A percentile compares a stretch with the other conserved stretches of the same genome.
Evolutionary conservation across 768 basidiomycete species (phyloP).

Genomic region (Boletales sp.): DNA sequence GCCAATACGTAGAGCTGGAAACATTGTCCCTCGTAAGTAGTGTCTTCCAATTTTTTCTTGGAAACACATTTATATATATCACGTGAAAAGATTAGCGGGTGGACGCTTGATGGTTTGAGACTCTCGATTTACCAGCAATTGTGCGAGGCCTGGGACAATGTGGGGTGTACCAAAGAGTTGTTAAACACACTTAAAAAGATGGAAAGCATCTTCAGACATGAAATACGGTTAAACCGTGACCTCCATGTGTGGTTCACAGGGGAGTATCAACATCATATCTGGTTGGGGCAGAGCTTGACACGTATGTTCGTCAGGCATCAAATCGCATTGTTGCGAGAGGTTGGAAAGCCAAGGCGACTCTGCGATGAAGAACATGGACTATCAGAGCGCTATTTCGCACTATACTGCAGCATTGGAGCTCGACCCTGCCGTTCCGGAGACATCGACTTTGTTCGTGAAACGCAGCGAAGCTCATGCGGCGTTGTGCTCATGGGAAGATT

Average conservation of each 20-base stretch:
- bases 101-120: conserved; percentile 13
- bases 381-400: neutral
- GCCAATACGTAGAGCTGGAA: conserved; percentile 2
- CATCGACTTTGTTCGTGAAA: conserved; percentile 6
- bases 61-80: neutral
- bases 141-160: conserved; percentile 8
- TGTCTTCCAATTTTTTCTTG: neutral
- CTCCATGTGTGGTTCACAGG: conserved; percentile 8
- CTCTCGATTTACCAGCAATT: conserved; percentile 3
- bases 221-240: conserved; percentile 5
- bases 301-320: conserved; percentile 1
- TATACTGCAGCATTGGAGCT: conserved; percentile 14
- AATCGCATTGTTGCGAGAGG: conserved; percentile 1
- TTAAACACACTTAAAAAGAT: conserved; percentile 1
- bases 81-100: conserved; percentile 11
- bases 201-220: conserved; percentile 5
- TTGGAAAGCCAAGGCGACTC: conserved; percentile 9
- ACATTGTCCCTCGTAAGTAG: conserved; percentile 14
- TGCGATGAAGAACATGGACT: conserved; percentile 2
- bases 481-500: conserved; percentile 6
- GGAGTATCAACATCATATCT: neutral
- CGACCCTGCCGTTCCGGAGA: neutral
- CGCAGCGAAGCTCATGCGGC: conserved; percentile 8
- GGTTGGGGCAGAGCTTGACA: neutral
- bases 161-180: neutral